Base-by-base conservation (phyloP, 2,329 filamentous ascomycete species). In the Penicillium sp. region DNA sequence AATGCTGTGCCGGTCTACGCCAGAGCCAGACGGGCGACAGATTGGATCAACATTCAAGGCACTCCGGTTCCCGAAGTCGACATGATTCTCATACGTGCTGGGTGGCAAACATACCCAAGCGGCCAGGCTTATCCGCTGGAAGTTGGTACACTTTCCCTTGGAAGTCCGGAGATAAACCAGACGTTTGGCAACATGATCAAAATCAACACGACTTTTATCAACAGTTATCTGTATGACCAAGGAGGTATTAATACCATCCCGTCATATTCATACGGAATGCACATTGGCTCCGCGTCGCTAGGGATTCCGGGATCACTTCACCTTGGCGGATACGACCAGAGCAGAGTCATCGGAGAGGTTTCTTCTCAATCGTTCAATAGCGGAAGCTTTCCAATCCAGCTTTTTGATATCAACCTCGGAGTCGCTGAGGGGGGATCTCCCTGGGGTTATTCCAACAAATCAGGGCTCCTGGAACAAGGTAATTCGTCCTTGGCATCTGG, bases 231-330 rank as follows among this genome's bases (percentile, higher is more conserved):
- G 2, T 61, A 36, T 13, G 34, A 36, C 34, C 34, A 36, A 45
- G 50, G 52, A 11, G 36, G 48, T 4, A 43, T 47, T 21, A 6
- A 48, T 29, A 64, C 61, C 7, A 73, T 64, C 16, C 63, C 68
- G 5, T 77, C 75, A 1, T 76, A 74, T 53, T 76, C 74, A 1
- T 78, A 74, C 55, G 68, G 71, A 11, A 66, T 78, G 71, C 75
- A 78, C 51, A 74, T 78, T 24, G 76, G 75, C 5, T 73, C 74
- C 6, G 70, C 62, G 4, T 56, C 61, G 31, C 67, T 70, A 4
- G 54, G 56, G 2, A 67, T 75, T 57, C 47, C 58, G 0, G 73
- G 72, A 0, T 77, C 75, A 1, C 63, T 77, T 2, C 64, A 65
- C 29, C 72, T 75, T 21, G 75, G 75, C 10, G 75, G 74, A 4